phyloP scores from a whole-genome alignment of 495 filamentous ascomycete genomes.

The Astrothelium subdiscretum region DNA sequence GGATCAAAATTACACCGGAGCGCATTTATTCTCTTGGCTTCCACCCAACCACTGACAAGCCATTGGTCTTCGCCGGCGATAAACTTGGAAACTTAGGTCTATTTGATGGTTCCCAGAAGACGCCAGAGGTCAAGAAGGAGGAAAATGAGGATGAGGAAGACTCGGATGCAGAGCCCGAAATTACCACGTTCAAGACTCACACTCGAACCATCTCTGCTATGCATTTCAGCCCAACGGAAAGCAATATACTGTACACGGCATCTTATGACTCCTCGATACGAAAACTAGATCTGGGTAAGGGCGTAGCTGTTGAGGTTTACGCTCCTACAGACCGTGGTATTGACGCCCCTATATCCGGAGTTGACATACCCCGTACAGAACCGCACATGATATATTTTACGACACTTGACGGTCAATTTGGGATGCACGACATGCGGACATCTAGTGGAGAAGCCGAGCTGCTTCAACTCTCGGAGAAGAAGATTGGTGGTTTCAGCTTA shows the following conservation, averaged over 20 bases:
- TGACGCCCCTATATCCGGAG: conserved; percentile 67
- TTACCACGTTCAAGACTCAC: conserved; percentile 81
- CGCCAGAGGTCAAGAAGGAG: conserved; percentile 36
- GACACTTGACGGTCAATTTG: conserved; percentile 68
- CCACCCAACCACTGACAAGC: conserved; percentile 74
- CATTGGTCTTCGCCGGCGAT: conserved; percentile 88
- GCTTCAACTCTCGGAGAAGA: conserved; percentile 78
- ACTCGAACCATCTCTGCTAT: conserved; percentile 80
- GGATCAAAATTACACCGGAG: conserved; percentile 88
- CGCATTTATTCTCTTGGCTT: conserved; percentile 80
- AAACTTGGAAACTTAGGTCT: conserved; percentile 89
- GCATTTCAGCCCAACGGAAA: conserved; percentile 59
- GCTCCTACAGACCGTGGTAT: conserved; percentile 54
- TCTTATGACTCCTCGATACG: conserved; percentile 96
- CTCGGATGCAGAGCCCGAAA: conserved; percentile 56
- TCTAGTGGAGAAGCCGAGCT: conserved; percentile 43
- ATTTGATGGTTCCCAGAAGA: conserved; percentile 76
- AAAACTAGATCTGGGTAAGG: conserved; percentile 71
- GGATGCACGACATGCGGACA: conserved; percentile 63
- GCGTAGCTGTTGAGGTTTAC: conserved; percentile 65
- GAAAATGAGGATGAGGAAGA: conserved; percentile 35
- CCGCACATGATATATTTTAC: conserved; percentile 77
- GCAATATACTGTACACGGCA: conserved; percentile 59
- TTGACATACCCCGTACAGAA: conserved; percentile 61
- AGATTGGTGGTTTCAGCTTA: conserved; percentile 87